These are phyloP conservation scores for Diplotaxis tenuifolia DNA, from an alignment of 345 rosid species.

Conservation along the genomic window DNA sequence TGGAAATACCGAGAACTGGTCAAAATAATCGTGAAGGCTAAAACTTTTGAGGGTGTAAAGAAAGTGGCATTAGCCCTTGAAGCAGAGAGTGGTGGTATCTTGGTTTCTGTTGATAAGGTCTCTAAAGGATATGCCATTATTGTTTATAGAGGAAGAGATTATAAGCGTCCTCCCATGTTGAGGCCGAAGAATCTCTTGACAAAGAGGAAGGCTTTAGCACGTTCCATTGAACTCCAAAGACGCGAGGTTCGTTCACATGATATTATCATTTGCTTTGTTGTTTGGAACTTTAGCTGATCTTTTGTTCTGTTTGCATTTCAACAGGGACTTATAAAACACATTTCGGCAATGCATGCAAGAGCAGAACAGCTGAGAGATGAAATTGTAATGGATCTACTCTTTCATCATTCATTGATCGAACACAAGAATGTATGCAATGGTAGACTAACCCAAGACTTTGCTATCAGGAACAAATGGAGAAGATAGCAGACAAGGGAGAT, in stretches of 20 bases:
- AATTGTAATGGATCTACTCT: conserved; percentile 48
- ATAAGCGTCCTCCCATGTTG: conserved; percentile 72
- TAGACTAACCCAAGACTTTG: conserved; percentile 12
- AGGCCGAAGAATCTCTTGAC: conserved; percentile 90
- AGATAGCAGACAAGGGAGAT: conserved; percentile 53
- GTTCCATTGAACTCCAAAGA: conserved; percentile 93
- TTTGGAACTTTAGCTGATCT: conserved; percentile 19
- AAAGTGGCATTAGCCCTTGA: conserved; percentile 87
- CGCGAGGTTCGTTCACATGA: conserved; percentile 51
- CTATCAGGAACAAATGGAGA: conserved; percentile 64
- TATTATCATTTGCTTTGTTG: not conserved
- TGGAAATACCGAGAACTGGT: conserved; percentile 93
- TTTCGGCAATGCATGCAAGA: conserved; percentile 48
- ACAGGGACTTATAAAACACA: conserved; percentile 81
- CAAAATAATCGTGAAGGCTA: conserved; percentile 72
- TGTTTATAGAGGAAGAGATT: conserved; percentile 80
- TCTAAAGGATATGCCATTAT: conserved; percentile 89
- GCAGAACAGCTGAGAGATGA: conserved; percentile 70
- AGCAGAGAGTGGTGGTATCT: conserved; percentile 89
- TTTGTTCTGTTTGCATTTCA: conserved; percentile 32
- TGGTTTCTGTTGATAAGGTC: conserved; percentile 84
- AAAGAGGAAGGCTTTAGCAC: conserved; percentile 95
- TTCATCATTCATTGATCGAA: not conserved
- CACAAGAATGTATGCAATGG: not conserved
- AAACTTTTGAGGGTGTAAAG: conserved; percentile 72